These are phyloP conservation scores for Lathyrus tuberosus DNA, from an alignment of 306 rosid species.

Conservation along the genomic window DNA sequence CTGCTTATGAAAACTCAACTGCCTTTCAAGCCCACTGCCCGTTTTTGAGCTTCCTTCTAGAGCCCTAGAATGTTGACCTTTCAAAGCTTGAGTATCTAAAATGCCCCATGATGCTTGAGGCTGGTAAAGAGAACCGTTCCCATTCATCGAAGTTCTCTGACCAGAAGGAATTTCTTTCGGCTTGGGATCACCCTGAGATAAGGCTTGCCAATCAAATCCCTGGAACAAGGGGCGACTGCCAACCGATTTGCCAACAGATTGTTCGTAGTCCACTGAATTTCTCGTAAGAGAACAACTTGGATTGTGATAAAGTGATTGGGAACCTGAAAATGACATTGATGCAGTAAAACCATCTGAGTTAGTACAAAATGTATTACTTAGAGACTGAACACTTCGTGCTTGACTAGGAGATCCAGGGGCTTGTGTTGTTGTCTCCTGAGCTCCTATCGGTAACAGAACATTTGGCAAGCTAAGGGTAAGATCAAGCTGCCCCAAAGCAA, in stretches of 20 bases:
- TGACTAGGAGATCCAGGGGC: constrained; percentile 89
- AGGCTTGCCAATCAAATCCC: constrained; percentile 96
- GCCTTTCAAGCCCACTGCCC: constrained; percentile 75
- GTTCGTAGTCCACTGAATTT: constrained; percentile 84
- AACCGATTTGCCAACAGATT: constrained; percentile 91
- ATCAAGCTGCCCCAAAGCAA: constrained; percentile 71
- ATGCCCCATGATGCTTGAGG: constrained; percentile 64
- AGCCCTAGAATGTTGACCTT: constrained; percentile 65
- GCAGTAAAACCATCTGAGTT: constrained; percentile 93
- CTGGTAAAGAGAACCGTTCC: constrained; percentile 68
- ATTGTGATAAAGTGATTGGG: constrained; percentile 89
- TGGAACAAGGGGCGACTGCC: constrained; percentile 91
- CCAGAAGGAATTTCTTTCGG: constrained; percentile 68
- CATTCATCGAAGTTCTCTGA: constrained; percentile 59
- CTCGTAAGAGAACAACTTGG: constrained; percentile 95
- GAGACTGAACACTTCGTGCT: constrained; percentile 82
- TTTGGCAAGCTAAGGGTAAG: constrained; percentile 95
- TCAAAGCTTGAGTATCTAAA: constrained; percentile 66
- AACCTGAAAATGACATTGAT: constrained; percentile 92
- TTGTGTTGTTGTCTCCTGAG: constrained; percentile 48
- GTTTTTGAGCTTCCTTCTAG: constrained; percentile 80
- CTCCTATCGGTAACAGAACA: constrained; percentile 91
- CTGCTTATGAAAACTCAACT: constrained; percentile 86
- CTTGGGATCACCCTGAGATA: constrained; percentile 73
- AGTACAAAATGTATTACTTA: constrained; percentile 69